phyloP scores from a whole-genome alignment of 2,329 filamentous ascomycete genomes.

The Calonectria naviculata region DNA sequence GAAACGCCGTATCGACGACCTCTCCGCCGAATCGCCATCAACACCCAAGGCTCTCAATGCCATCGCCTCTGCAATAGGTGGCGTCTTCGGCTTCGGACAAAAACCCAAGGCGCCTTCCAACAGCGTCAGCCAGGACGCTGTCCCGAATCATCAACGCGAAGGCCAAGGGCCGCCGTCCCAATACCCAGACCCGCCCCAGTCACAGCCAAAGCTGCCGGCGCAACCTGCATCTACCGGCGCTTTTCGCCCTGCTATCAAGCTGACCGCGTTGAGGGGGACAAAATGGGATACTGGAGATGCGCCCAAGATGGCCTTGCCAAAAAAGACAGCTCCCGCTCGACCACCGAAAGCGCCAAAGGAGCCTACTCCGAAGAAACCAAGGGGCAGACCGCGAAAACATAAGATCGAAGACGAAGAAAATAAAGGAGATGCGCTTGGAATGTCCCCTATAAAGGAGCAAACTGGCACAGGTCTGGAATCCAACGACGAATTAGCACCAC shows the following conservation, averaged over 20 bases:
- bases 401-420: conserved; percentile 27
- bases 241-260: conserved; percentile 49
- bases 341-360: conserved; percentile 28
- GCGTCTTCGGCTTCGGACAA: conserved; percentile 38
- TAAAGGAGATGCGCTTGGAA: conserved; percentile 4
- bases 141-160: conserved; percentile 1
- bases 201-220: conserved; percentile 14
- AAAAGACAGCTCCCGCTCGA: conserved; percentile 36
- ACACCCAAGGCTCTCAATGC: conserved; percentile 44
- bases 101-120: conserved; percentile 24
- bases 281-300: conserved; percentile 50
- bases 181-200: conserved; percentile 22
- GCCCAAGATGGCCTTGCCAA: conserved; percentile 26
- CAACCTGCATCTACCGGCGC: conserved; percentile 25
- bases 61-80: conserved; percentile 46
- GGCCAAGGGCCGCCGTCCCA: conserved; percentile 17
- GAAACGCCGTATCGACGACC: conserved; percentile 45
- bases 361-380: conserved; percentile 36
- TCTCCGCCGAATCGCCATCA: conserved; percentile 36
- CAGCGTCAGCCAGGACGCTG: neutral
- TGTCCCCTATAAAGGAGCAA: conserved; percentile 26
- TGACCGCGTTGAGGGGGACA: conserved; percentile 49
- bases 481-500: conserved; percentile 29
- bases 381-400: conserved; percentile 34
- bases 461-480: conserved; percentile 18